Evolutionary conservation across 2,329 filamentous ascomycete genomes (phyloP), one percentile per base, ranked within the genome.

Genomic region (Epichloe brachyelytri): DNA sequence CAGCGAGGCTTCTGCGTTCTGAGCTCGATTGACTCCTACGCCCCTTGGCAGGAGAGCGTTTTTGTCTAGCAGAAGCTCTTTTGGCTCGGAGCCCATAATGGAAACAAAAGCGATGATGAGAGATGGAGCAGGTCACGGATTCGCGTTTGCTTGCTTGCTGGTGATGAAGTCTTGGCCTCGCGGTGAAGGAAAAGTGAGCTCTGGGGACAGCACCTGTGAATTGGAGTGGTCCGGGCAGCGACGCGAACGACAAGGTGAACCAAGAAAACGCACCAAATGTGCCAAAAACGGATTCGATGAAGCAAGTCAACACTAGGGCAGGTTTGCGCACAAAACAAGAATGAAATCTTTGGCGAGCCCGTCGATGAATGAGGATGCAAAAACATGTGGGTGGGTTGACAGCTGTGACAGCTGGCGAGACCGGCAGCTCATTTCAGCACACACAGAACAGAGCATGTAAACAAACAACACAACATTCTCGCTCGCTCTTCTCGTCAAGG

Each of bases 61-160:
- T 47, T 48, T 56, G 54, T 40, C 58, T 61, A 46, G 59, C 48
- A 30, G 60, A 43, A 30, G 34, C 19, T 39, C 46, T 43, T 43
- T 54, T 39, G 51, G 22, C 33, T 47, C 22, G 10, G 51, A 22
- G 47, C 36, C 55, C 56, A 58, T 57, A 3, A 26, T 50, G 39
- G n/a, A n/a, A 49, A 46, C 6, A 5, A 34, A 26, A 36, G 17
- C 11, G 37, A 26, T 11, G 20, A 44, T 40, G 11, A 19, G 30
- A 40, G 14, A 30, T 30, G 30, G 30, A 30, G 10, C 1, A 30
- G 30, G 10, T 30, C 30, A 30, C 6, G 17, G 22, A 17, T 15
- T 33, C 15, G n/a, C 30, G n/a, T 44, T 37, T 36, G 41, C 44
- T 20, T 22, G 40, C 30, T 34, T 14, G 26, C 11, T 20, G 45